Evolutionary conservation across 1,139 yeast genomes (phyloP).

Genomic region (Pichia sorboxylosa): DNA sequence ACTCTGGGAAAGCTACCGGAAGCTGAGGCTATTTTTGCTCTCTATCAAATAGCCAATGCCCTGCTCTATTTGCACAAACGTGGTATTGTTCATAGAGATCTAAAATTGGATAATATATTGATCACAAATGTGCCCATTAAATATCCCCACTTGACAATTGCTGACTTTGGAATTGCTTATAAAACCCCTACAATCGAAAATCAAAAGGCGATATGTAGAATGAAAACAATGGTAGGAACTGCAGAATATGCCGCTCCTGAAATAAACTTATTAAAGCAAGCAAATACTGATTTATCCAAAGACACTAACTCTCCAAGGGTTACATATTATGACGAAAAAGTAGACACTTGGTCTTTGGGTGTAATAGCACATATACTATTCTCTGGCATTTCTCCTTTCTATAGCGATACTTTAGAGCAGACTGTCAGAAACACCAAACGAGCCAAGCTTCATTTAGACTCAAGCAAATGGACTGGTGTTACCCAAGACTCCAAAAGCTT

Average conservation of each 20-base stretch:
- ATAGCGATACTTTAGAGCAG: conserved; percentile 25
- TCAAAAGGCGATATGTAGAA: conserved; percentile 9
- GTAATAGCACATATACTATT: conserved; percentile 43
- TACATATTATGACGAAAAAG: conserved; percentile 29
- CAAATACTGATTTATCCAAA: background rate
- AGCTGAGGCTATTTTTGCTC: conserved; percentile 41
- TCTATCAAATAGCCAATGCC: conserved; percentile 45
- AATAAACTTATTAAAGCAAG: conserved; percentile 28
- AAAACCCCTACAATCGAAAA: conserved; percentile 7
- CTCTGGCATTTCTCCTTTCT: conserved; percentile 54
- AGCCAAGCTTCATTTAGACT: conserved; percentile 28
- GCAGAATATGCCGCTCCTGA: conserved; percentile 65
- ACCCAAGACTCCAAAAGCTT: conserved; percentile 34
- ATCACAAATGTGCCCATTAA: conserved; percentile 47
- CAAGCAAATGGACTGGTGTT: conserved; percentile 31
- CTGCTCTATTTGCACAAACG: conserved; percentile 39
- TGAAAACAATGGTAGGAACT: conserved; percentile 53
- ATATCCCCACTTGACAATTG: conserved; percentile 39
- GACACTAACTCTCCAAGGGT: background rate
- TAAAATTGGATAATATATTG: conserved; percentile 48
- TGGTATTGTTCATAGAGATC: conserved; percentile 43
- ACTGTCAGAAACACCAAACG: conserved; percentile 27
- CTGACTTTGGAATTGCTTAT: conserved; percentile 62
- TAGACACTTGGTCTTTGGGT: conserved; percentile 63
- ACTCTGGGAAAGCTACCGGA: conserved; percentile 36